Evolutionary conservation across 345 rosid species (phyloP).

Genomic region (Aquilaria malaccensis): DNA sequence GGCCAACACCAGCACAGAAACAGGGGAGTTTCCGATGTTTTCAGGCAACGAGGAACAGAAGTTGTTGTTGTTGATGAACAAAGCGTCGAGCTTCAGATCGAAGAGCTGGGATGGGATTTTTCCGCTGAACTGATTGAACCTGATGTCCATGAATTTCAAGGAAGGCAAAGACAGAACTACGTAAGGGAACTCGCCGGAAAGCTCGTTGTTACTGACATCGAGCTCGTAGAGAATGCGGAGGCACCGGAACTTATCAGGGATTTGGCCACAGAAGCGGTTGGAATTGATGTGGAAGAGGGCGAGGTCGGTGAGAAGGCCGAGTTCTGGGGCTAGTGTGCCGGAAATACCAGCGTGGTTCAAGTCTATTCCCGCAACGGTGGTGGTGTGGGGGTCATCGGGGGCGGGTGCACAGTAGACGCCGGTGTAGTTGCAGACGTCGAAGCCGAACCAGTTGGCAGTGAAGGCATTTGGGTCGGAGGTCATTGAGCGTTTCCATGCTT

Average conservation of each 20-base stretch:
- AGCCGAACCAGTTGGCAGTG: constrained; percentile 71
- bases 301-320: constrained; percentile 69
- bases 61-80: constrained; percentile 79
- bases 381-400: constrained; percentile 35
- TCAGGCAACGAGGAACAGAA: constrained; percentile 53
- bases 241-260: constrained; percentile 40
- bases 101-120: constrained; percentile 49
- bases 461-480: constrained; percentile 60
- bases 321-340: constrained; percentile 58
- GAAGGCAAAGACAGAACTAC: constrained; percentile 56
- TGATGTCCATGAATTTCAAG: constrained; percentile 69
- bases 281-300: constrained; percentile 76
- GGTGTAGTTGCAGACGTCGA: constrained; percentile 78
- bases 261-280: constrained; percentile 54
- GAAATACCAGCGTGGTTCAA: constrained; percentile 64
- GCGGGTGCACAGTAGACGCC: constrained; percentile 81
- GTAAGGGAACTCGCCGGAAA: constrained; percentile 54
- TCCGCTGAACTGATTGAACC: constrained; percentile 60
- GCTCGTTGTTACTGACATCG: constrained; percentile 71
- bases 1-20: constrained; percentile 72
- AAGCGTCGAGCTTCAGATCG: constrained; percentile 67
- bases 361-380: constrained; percentile 74
- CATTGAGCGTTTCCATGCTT: constrained; percentile 67
- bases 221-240: constrained; percentile 58
- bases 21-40: constrained; percentile 71